Percentiles rank a stretch among this genome's conserved stretches.
These are phyloP conservation scores for Petunia secreta DNA, from an alignment of 257 asterid species.

Conservation along the genomic window DNA sequence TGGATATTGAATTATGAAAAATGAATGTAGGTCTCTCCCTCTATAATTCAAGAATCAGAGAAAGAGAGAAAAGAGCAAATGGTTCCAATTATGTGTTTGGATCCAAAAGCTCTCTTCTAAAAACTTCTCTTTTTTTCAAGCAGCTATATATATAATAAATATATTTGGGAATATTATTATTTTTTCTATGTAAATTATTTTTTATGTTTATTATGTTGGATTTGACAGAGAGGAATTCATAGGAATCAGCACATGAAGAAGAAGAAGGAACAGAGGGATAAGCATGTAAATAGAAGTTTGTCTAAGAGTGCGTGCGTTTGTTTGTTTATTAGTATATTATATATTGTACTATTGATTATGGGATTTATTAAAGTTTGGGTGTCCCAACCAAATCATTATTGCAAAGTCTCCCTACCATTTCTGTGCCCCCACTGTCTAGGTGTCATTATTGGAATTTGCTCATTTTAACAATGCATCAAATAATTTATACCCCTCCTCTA, in stretches of 20 bases:
- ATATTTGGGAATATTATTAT: background rate
- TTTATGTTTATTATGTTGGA: background rate
- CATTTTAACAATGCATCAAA: too few species aligned
- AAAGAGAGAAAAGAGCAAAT: conserved; percentile 1
- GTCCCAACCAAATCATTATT: conserved; percentile 21
- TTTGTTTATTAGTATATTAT: background rate
- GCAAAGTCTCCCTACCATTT: conserved; percentile 11
- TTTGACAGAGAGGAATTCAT: background rate
- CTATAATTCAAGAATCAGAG: background rate
- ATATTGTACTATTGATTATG: background rate
- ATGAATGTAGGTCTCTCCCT: conserved; percentile 15
- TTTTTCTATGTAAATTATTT: background rate
- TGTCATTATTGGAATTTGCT: background rate
- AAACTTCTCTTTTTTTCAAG: background rate
- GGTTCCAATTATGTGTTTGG: conserved; percentile 9
- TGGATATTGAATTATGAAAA: background rate
- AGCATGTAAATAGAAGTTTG: background rate
- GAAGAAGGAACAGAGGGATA: background rate
- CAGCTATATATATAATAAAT: background rate
- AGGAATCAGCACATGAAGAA: background rate
- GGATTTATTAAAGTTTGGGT: background rate
- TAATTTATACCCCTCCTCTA: too few species aligned
- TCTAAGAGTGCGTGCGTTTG: conserved; percentile 24
- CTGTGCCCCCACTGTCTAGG: background rate
- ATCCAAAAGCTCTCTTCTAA: conserved; percentile 12